These are phyloP conservation scores for Ceratocystis huliohia DNA, from an alignment of 2,329 filamentous ascomycete species.

Conservation along the genomic window DNA sequence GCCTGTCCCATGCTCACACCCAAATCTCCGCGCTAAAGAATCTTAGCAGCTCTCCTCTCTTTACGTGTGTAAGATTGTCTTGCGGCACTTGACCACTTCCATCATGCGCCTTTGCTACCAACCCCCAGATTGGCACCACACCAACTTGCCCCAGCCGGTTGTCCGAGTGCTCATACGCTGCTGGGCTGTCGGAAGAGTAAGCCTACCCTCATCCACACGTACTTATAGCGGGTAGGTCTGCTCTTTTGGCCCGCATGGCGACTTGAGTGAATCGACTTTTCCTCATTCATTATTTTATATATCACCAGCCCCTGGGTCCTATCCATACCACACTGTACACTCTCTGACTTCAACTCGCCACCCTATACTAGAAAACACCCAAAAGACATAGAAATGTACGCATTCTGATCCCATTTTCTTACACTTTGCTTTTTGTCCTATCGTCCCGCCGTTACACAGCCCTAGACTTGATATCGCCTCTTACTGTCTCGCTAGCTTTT, in stretches of 20 bases:
- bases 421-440: background rate
- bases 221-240: slow-evolving; percentile 2
- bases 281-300: background rate
- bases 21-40: background rate
- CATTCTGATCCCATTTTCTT: background rate
- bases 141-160: slow-evolving; percentile 6
- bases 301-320: background rate
- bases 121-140: slow-evolving; percentile 5
- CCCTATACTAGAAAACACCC: background rate
- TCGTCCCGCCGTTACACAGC: background rate
- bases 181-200: background rate
- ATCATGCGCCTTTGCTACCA: background rate
- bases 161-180: background rate
- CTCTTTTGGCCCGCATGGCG: background rate
- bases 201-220: background rate
- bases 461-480: background rate
- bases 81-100: background rate
- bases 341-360: background rate
- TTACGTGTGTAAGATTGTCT: background rate
- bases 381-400: background rate
- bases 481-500: background rate
- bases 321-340: background rate
- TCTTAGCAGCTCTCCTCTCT: background rate
- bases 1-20: background rate
- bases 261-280: background rate